These are phyloP conservation scores for Skeletonema grethae DNA, from an alignment of 108 stramenopile species.

Conservation along the genomic window DNA sequence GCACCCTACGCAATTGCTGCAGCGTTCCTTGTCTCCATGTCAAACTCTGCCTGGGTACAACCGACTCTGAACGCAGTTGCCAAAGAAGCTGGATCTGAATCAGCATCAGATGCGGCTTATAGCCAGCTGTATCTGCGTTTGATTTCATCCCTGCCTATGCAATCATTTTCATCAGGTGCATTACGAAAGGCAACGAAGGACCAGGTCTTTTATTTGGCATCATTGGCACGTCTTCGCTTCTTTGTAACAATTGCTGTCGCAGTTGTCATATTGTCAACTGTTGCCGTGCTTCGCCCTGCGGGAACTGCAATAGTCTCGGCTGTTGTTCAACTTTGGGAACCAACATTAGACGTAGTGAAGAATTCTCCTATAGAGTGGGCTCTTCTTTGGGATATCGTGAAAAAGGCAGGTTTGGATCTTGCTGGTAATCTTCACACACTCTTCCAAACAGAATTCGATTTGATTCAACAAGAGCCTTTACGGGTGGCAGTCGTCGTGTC, in stretches of 20 bases:
- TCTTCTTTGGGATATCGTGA: conserved; percentile 12
- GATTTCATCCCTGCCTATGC: conserved; percentile 52
- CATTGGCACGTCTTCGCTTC: conserved; percentile 59
- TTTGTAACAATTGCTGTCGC: conserved; percentile 54
- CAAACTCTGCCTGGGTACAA: conserved; percentile 44
- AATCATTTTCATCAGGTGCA: conserved; percentile 18
- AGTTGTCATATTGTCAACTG: conserved; percentile 59
- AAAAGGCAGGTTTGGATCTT: conserved; percentile 32
- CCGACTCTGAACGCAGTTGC: conserved; percentile 31
- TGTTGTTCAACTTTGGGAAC: conserved; percentile 23
- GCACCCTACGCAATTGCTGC: conserved; percentile 61
- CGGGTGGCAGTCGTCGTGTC: conserved; percentile 57
- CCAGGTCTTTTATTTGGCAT: conserved; percentile 53
- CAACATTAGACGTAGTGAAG: conserved; percentile 41
- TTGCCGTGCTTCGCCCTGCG: conserved; percentile 60
- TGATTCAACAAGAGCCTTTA: conserved; percentile 53
- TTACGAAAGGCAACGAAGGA: conserved; percentile 39
- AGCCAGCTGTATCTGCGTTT: conserved; percentile 76
- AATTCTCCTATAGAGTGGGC: conserved; percentile 64
- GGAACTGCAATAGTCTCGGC: conserved; percentile 39
- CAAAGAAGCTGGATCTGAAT: conserved; percentile 36
- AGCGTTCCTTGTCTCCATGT: conserved; percentile 45
- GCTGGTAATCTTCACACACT: conserved; percentile 24
- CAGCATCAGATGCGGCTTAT: conserved; percentile 58
- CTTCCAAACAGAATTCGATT: conserved; percentile 39